These are phyloP conservation scores for Dactylellina sp. DNA, from an alignment of 2,329 filamentous ascomycete species.

Conservation along the genomic window DNA sequence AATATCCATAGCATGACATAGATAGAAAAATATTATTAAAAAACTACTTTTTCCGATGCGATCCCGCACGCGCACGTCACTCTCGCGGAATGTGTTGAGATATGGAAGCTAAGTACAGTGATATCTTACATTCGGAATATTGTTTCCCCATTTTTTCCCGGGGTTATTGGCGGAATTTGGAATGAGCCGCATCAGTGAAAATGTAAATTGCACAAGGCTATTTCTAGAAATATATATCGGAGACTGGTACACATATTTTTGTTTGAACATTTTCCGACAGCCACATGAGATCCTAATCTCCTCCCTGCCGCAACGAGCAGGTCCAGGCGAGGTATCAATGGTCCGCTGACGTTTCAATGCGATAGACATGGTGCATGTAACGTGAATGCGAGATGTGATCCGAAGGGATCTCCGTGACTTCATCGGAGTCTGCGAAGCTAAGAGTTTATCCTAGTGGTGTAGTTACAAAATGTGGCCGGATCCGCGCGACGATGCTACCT, in stretches of 20 bases:
- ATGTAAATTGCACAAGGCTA: slow-evolving; percentile 8
- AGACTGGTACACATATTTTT: slow-evolving; percentile 12
- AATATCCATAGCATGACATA: not conserved
- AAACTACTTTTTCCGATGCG: not conserved
- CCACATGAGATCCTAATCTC: slow-evolving; percentile 25
- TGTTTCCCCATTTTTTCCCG: slow-evolving; percentile 11
- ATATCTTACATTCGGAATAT: slow-evolving; percentile 16
- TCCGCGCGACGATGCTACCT: not conserved
- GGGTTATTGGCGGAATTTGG: slow-evolving; percentile 8
- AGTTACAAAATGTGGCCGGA: slow-evolving; percentile 3
- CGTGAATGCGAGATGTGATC: not conserved
- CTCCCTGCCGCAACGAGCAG: slow-evolving; percentile 20
- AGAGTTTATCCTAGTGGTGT: slow-evolving; percentile 4
- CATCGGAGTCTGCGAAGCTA: not conserved
- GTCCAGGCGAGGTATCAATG: not conserved
- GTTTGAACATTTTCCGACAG: not conserved
- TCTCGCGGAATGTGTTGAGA: slow-evolving; percentile 49
- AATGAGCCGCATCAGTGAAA: slow-evolving; percentile 19
- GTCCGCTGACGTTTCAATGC: slow-evolving; percentile 24
- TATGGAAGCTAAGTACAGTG: slow-evolving; percentile 15
- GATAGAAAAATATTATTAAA: not conserved
- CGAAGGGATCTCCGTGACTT: not conserved
- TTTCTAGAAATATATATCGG: slow-evolving; percentile 32
- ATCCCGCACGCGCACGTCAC: slow-evolving; percentile 23
- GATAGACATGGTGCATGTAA: not conserved